These are phyloP conservation scores for Leptographium flavum DNA, from an alignment of 2,329 filamentous ascomycete species.

Conservation along the genomic window DNA sequence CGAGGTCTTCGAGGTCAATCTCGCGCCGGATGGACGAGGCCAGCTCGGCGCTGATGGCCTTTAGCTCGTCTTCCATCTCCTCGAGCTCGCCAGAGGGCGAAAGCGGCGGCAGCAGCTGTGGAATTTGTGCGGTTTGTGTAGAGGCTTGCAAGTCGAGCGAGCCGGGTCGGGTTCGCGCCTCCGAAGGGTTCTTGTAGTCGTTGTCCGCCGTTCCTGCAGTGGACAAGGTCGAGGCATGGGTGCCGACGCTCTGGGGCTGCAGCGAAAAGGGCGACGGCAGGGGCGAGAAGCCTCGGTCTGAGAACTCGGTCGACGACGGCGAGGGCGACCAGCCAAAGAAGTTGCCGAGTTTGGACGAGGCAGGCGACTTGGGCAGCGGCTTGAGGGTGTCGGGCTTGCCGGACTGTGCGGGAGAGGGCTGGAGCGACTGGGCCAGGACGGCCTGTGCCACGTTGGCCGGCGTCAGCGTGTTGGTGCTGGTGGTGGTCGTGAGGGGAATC, in stretches of 20 bases:
- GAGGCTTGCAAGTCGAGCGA: no score
- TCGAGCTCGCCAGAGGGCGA: constrained; percentile 44
- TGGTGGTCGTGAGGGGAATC: not conserved
- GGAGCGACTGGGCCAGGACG: constrained; percentile 9
- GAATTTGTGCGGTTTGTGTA: constrained; percentile 29
- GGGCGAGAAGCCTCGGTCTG: constrained; percentile 30
- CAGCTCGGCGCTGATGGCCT: constrained; percentile 83
- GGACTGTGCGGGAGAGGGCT: constrained; percentile 10
- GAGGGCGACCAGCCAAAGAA: constrained; percentile 40
- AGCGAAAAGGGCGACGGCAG: constrained; percentile 37
- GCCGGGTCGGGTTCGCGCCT: no score
- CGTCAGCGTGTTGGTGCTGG: not conserved
- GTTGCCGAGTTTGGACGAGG: constrained; percentile 31
- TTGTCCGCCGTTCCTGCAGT: constrained; percentile 17
- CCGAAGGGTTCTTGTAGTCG: not conserved
- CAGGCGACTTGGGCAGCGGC: constrained; percentile 35
- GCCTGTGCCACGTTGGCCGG: not conserved
- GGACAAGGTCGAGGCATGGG: constrained; percentile 27
- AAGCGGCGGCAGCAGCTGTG: constrained; percentile 7
- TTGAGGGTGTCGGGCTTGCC: constrained; percentile 11
- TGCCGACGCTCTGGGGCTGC: constrained; percentile 18
- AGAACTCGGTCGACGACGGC: constrained; percentile 33
- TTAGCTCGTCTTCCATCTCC: constrained; percentile 88
- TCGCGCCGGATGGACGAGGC: constrained; percentile 86
- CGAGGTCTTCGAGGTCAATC: constrained; percentile 90